These are phyloP conservation scores for Pachyrhizus erosus DNA, from an alignment of 306 rosid species.

Conservation along the genomic window DNA sequence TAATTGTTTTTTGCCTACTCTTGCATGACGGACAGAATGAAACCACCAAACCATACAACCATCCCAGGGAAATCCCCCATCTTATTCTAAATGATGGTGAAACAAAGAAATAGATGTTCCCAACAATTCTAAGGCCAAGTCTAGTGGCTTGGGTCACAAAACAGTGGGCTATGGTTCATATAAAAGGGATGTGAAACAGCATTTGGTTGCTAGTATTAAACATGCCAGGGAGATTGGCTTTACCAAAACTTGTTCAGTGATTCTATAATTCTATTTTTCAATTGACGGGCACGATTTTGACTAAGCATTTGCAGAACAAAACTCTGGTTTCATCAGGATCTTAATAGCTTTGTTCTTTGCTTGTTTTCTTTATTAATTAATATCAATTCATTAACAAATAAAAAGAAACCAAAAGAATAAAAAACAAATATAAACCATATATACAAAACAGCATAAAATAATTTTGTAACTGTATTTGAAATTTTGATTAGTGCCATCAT, in stretches of 20 bases:
- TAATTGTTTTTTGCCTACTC: not conserved
- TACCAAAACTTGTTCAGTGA: conserved; percentile 21
- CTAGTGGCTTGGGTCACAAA: not conserved
- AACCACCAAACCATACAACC: not conserved
- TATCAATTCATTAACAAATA: not conserved
- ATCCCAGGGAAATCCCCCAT: conserved; percentile 6
- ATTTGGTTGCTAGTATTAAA: not conserved
- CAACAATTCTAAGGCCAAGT: not conserved
- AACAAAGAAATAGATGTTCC: not conserved
- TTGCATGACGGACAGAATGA: conserved; percentile 8
- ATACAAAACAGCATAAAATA: not conserved
- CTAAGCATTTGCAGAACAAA: conserved; percentile 11
- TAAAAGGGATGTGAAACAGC: not conserved
- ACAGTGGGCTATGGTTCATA: not conserved
- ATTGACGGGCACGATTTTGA: not conserved
- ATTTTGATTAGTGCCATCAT: not conserved
- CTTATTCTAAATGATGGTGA: conserved; percentile 15
- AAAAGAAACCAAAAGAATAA: not conserved
- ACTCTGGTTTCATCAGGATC: conserved; percentile 1
- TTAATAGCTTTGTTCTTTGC: not conserved
- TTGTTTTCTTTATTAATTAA: not conserved
- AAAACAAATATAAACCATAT: not conserved
- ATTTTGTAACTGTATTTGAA: not conserved
- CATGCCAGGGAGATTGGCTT: not conserved
- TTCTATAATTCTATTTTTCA: not conserved